Evolutionary conservation across 306 rosid species (phyloP).

Genomic region (Biancaea sappan): DNA sequence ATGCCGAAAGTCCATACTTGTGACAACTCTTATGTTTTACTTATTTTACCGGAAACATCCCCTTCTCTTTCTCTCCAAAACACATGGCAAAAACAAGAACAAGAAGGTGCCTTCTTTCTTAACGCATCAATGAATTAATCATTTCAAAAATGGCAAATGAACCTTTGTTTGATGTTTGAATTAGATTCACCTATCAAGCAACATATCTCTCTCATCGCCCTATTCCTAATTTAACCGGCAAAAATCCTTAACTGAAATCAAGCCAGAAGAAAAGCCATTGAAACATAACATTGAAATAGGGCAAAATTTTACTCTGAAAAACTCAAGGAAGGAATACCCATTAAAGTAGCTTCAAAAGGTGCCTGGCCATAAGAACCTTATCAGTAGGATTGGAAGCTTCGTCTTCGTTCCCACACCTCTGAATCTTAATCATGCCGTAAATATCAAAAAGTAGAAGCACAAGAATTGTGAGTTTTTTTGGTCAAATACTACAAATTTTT

Average conservation of each 20-base stretch:
- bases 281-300: neutral
- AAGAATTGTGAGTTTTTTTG: too few relatives aligned
- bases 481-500: too few relatives aligned
- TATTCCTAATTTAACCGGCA: neutral
- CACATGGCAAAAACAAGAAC: neutral
- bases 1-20: too few relatives aligned
- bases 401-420: conserved; percentile 61
- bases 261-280: neutral
- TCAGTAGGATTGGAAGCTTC: conserved; percentile 73
- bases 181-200: conserved; percentile 11
- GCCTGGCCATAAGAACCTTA: conserved; percentile 91
- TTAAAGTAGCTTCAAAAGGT: conserved; percentile 81
- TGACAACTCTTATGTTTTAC: too few relatives aligned
- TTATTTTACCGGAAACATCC: neutral
- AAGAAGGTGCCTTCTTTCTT: conserved; percentile 8
- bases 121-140: conserved; percentile 18
- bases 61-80: neutral
- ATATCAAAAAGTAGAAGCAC: conserved; percentile 56
- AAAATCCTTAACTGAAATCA: neutral
- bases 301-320: neutral
- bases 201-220: neutral
- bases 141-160: neutral
- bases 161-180: neutral
- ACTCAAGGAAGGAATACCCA: conserved; percentile 53
- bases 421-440: conserved; percentile 63